These are phyloP conservation scores for Tephrocybe rancida DNA, from an alignment of 768 basidiomycete genomes.

Conservation along the genomic window DNA sequence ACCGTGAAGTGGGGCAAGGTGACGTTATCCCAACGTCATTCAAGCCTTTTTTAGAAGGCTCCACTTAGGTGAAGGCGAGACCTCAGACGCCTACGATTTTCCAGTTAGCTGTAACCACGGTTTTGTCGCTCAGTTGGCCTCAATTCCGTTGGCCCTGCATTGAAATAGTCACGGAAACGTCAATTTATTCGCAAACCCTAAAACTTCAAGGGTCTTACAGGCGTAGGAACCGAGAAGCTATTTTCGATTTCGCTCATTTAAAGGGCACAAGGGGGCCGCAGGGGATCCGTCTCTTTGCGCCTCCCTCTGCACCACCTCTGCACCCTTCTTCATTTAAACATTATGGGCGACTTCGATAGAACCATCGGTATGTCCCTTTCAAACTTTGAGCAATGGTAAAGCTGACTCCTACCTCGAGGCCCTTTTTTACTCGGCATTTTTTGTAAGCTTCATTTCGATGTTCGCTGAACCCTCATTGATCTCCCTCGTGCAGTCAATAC, in stretches of 20 bases:
- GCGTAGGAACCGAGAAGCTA: too few relatives aligned
- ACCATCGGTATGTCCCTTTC: constrained; percentile 7
- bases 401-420: constrained; percentile 8
- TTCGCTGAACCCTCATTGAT: not conserved
- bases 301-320: not conserved
- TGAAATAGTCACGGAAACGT: not conserved
- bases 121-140: too few relatives aligned
- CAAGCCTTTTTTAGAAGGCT: too few relatives aligned
- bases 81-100: too few relatives aligned
- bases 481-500: constrained; percentile 22
- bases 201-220: not conserved
- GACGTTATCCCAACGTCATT: too few relatives aligned
- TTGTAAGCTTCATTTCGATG: constrained; percentile 14
- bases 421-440: constrained; percentile 26
- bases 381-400: not conserved
- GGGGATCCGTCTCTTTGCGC: too few relatives aligned
- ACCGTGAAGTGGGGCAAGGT: too few relatives aligned
- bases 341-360: constrained; percentile 10
- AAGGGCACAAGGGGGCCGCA: not conserved
- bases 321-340: not conserved
- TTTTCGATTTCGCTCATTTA: not conserved
- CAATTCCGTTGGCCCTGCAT: not conserved
- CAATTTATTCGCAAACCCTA: not conserved
- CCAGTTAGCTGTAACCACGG: too few relatives aligned
- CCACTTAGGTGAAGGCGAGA: too few relatives aligned